A percentile compares a stretch with the other conserved stretches of the same genome.
Evolutionary conservation across 768 basidiomycete species (phyloP).

Genomic region (Sutorius australiensis): DNA sequence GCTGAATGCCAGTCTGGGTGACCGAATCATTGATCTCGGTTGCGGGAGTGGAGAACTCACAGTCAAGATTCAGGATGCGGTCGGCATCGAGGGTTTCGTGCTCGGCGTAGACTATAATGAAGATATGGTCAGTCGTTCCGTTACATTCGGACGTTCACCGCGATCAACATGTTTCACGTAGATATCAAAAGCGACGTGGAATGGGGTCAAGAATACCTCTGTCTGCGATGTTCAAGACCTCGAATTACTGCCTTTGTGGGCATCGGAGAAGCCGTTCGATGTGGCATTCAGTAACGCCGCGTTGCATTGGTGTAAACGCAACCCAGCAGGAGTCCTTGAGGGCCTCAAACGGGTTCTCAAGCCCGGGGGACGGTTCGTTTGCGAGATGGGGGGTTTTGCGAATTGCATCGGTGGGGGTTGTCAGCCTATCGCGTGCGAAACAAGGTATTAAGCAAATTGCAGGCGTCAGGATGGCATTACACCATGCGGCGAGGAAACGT

Average conservation of each 20-base stretch:
- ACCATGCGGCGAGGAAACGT: constrained; percentile 46
- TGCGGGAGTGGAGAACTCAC: constrained; percentile 85
- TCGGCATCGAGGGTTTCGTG: constrained; percentile 50
- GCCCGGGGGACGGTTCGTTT: constrained; percentile 66
- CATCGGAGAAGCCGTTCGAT: constrained; percentile 49
- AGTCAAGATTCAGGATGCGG: constrained; percentile 48
- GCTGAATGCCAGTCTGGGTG: constrained; percentile 60
- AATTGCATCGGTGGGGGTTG: constrained; percentile 57
- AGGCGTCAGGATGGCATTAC: constrained; percentile 61
- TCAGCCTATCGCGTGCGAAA: background rate
- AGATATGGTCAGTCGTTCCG: constrained; percentile 57
- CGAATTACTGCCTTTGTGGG: constrained; percentile 30
- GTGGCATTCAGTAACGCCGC: constrained; percentile 78
- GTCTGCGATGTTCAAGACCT: constrained; percentile 54
- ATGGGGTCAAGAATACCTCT: constrained; percentile 45
- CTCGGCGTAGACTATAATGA: constrained; percentile 69
- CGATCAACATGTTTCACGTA: constrained; percentile 21
- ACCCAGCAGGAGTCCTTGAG: constrained; percentile 62
- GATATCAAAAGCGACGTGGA: constrained; percentile 50
- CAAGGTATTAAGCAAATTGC: constrained; percentile 6
- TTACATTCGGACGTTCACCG: background rate
- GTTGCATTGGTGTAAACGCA: constrained; percentile 81
- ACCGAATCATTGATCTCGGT: constrained; percentile 71
- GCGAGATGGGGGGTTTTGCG: constrained; percentile 75
- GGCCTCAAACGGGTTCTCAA: constrained; percentile 60